Conservation (phyloP, 495 filamentous ascomycete species). For the Lophiostoma macrostomum region DNA sequence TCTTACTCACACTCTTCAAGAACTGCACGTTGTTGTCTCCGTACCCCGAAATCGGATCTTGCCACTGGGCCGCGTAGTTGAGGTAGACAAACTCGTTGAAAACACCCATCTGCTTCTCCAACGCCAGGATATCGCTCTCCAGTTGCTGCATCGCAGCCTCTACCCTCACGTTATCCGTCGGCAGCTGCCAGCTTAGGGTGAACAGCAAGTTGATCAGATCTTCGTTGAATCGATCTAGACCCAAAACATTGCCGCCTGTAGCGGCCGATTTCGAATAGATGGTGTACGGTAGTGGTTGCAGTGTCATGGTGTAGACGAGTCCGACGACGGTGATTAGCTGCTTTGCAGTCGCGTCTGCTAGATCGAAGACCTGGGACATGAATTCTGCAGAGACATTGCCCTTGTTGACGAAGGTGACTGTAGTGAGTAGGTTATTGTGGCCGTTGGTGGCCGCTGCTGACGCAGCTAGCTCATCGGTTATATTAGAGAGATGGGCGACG, state of each 20-base stretch:
- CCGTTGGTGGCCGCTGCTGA: conserved; percentile 14
- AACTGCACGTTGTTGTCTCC: conserved; percentile 24
- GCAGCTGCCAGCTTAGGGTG: conserved; percentile 35
- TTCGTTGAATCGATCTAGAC: conserved; percentile 30
- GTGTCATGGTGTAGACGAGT: conserved; percentile 33
- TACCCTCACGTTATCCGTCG: conserved; percentile 40
- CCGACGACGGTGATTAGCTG: conserved; percentile 28
- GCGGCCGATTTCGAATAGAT: conserved; percentile 36
- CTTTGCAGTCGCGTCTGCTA: conserved; percentile 33
- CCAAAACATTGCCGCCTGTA: conserved; percentile 39
- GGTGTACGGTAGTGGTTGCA: conserved; percentile 37
- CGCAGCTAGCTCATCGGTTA: conserved; percentile 25
- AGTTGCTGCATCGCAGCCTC: conserved; percentile 35
- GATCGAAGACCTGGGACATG: conserved; percentile 32
- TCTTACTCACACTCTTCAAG: conserved; percentile 35
- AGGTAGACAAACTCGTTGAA: conserved; percentile 56
- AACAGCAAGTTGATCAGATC: conserved; percentile 39
- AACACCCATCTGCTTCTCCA: conserved; percentile 23
- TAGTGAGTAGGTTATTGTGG: conserved; percentile 29
- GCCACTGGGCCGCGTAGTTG: conserved; percentile 44
- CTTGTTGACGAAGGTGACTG: conserved; percentile 28
- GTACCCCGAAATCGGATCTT: conserved; percentile 42
- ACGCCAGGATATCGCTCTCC: conserved; percentile 22
- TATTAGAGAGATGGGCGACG: conserved; percentile 18
- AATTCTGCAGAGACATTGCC: conserved; percentile 29